Conservation (phyloP, 2,329 filamentous ascomycete species). For the Apiospora sp. region DNA sequence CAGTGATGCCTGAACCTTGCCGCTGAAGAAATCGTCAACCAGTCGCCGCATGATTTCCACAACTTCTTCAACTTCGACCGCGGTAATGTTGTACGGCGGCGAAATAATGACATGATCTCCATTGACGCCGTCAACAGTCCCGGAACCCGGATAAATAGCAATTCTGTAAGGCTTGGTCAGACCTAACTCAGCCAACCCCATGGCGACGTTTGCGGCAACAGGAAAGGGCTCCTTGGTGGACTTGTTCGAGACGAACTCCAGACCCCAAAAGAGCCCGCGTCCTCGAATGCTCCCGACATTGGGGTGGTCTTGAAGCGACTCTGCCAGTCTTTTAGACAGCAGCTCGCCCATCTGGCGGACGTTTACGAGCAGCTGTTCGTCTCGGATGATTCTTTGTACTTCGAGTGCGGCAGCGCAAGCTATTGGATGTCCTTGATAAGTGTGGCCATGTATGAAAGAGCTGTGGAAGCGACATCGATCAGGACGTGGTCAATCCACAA, state of each 20-base stretch:
- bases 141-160: slow-evolving; percentile 69
- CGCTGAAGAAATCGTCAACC: slow-evolving; percentile 57
- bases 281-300: slow-evolving; percentile 52
- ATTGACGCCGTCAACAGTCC: slow-evolving; percentile 64
- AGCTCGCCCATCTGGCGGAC: slow-evolving; percentile 42
- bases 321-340: slow-evolving; percentile 40
- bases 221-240: slow-evolving; percentile 47
- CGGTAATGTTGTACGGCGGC: slow-evolving; percentile 71
- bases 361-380: slow-evolving; percentile 44
- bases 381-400: slow-evolving; percentile 48
- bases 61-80: slow-evolving; percentile 63
- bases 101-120: slow-evolving; percentile 77
- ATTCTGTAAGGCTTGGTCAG: slow-evolving; percentile 45
- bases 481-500: not conserved
- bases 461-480: slow-evolving; percentile 35
- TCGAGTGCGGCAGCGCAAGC: slow-evolving; percentile 48
- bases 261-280: slow-evolving; percentile 54
- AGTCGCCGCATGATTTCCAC: slow-evolving; percentile 59
- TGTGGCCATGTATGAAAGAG: slow-evolving; percentile 65
- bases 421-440: slow-evolving; percentile 54
- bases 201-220: slow-evolving; percentile 39
- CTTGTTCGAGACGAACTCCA: slow-evolving; percentile 55
- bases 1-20: not conserved
- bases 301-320: slow-evolving; percentile 38
- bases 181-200: slow-evolving; percentile 44